A percentile compares a stretch with the other conserved stretches of the same genome.
Evolutionary conservation across 495 filamentous ascomycete species (phyloP).

Genomic region (Tuber borchii): DNA sequence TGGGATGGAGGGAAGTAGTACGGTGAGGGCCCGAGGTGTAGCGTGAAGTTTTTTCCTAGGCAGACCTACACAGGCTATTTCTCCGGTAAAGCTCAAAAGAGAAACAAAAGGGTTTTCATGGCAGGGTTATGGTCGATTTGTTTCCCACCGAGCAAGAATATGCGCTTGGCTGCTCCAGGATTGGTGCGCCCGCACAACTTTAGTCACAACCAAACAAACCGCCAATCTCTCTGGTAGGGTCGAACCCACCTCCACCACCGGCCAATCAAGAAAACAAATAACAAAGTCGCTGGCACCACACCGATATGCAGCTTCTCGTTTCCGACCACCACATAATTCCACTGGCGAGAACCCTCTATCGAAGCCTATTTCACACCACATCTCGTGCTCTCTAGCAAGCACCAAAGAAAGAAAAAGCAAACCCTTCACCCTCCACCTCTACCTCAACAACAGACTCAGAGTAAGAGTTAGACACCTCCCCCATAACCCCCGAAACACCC

Average conservation of each 20-base stretch:
- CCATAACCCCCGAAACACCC: constrained; percentile 31
- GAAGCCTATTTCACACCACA: background rate
- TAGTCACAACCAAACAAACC: background rate
- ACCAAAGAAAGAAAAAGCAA: background rate
- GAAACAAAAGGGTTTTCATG: background rate
- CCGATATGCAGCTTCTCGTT: background rate
- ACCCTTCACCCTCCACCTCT: constrained; percentile 29
- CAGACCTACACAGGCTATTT: background rate
- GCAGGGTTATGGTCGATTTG: background rate
- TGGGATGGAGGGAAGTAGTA: background rate
- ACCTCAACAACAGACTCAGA: constrained; percentile 26
- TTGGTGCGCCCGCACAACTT: background rate
- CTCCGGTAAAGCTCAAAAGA: background rate
- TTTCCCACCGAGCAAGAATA: too few species aligned
- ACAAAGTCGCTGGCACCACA: constrained; percentile 1
- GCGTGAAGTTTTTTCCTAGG: background rate
- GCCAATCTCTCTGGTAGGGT: background rate
- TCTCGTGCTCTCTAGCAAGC: background rate
- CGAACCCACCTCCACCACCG: background rate
- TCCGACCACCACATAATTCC: background rate
- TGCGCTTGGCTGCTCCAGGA: background rate
- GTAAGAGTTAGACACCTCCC: constrained; percentile 23
- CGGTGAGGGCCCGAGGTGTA: background rate
- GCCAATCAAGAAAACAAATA: background rate
- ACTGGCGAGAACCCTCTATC: background rate